Percentiles rank a stretch among this genome's conserved stretches.
Evolutionary conservation across 2,329 filamentous ascomycete species (phyloP).

Genomic region (Phyllosticta capitalensis): DNA sequence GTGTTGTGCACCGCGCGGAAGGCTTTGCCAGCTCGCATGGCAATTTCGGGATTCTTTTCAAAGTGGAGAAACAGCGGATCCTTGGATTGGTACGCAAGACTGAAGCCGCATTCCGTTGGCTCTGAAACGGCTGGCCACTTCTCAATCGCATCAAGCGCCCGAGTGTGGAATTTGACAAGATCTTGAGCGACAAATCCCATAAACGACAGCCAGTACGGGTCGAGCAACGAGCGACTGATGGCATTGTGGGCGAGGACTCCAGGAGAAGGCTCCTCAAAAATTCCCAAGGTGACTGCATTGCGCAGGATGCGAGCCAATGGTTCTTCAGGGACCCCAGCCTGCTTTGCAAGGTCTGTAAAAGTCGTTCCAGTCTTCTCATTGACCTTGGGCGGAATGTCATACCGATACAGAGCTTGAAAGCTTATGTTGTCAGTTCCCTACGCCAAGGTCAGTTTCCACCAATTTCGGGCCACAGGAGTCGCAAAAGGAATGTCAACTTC

Average conservation of each 20-base stretch:
- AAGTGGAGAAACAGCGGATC: conserved; percentile 3
- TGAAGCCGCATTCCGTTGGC: conserved; percentile 9
- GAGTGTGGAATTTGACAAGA: not conserved
- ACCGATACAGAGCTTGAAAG: not conserved
- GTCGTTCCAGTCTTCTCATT: conserved; percentile 3
- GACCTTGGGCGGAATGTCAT: not conserved
- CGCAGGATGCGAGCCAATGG: conserved; percentile 29
- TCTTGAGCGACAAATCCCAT: conserved; percentile 5
- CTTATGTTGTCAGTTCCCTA: not conserved
- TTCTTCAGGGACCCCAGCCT: not conserved
- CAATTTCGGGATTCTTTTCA: conserved; percentile 4
- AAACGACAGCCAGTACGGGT: conserved; percentile 1
- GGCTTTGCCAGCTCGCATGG: not conserved
- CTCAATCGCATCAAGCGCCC: conserved; percentile 5
- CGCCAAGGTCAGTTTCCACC: too few species aligned
- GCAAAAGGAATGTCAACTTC: too few species aligned
- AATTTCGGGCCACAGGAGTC: too few species aligned
- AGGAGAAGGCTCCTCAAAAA: conserved; percentile 31
- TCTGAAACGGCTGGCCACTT: conserved; percentile 6
- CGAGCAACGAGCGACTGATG: conserved; percentile 4
- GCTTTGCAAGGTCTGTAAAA: conserved; percentile 3
- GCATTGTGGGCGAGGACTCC: conserved; percentile 33
- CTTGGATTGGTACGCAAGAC: not conserved
- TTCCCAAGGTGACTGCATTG: conserved; percentile 28
- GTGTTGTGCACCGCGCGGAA: not conserved